Conservation (phyloP, 208 protist species). For the Leishmania martiniquensis region DNA sequence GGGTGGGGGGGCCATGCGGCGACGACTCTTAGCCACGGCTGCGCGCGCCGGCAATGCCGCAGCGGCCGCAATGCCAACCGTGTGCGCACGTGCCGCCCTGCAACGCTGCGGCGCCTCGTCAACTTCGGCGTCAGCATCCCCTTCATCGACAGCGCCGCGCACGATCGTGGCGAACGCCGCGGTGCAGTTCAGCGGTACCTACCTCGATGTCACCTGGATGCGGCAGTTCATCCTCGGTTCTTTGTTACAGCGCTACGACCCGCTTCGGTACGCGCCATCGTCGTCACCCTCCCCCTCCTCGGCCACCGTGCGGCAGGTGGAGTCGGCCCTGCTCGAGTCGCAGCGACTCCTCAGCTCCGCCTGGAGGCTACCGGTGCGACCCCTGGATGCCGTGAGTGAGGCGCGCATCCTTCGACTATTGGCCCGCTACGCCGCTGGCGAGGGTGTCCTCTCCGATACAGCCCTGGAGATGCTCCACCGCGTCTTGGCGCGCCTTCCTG, state of each 20-base stretch:
- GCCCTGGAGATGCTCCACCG: slow-evolving; percentile 54
- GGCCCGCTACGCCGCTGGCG: slow-evolving; percentile 71
- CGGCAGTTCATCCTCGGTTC: slow-evolving; percentile 81
- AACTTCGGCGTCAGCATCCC: background rate
- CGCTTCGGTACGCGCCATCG: slow-evolving; percentile 10
- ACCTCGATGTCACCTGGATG: slow-evolving; percentile 69
- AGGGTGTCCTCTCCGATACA: slow-evolving; percentile 64
- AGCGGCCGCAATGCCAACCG: background rate
- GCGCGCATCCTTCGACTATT: slow-evolving; percentile 75
- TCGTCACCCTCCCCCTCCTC: background rate
- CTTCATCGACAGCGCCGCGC: background rate
- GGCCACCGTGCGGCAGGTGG: slow-evolving; percentile 19
- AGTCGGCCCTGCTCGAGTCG: slow-evolving; percentile 55
- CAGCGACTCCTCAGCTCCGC: slow-evolving; percentile 59
- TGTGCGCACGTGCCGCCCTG: background rate
- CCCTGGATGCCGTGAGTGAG: slow-evolving; percentile 72
- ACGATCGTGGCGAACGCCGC: slow-evolving; percentile 8
- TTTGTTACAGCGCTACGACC: slow-evolving; percentile 73
- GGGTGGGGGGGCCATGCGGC: slow-evolving; percentile 12
- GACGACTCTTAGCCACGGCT: background rate
- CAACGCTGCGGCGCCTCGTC: background rate
- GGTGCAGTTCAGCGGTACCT: slow-evolving; percentile 66
- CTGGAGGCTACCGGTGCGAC: slow-evolving; percentile 64
- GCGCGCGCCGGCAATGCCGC: background rate
- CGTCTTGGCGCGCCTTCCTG: slow-evolving; percentile 55